These are phyloP conservation scores for Saccharomycopsis sp. DNA, from an alignment of 805 yeast species.

Conservation along the genomic window DNA sequence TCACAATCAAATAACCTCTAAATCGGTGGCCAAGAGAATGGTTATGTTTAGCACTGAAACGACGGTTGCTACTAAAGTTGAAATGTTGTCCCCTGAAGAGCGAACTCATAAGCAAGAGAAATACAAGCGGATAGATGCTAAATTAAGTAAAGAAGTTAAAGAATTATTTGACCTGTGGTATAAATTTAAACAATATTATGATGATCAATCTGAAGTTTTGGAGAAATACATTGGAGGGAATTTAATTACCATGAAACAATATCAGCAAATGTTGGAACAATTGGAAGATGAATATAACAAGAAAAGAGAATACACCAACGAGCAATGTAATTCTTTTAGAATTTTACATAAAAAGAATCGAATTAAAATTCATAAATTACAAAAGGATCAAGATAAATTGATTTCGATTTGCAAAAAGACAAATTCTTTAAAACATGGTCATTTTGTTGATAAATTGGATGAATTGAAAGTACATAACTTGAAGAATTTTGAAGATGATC, in stretches of 20 bases:
- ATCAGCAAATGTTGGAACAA: neutral
- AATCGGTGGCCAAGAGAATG: neutral
- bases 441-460: slow-evolving; percentile 15
- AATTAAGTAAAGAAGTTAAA: neutral
- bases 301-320: slow-evolving; percentile 1
- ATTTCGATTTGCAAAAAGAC: neutral
- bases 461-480: slow-evolving; percentile 1
- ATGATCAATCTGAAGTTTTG: neutral
- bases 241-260: neutral
- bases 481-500: neutral
- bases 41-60: slow-evolving; percentile 12
- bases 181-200: slow-evolving; percentile 1
- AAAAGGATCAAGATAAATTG: neutral
- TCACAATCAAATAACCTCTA: neutral
- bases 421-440: slow-evolving; percentile 12
- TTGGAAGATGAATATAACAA: neutral
- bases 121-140: neutral
- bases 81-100: slow-evolving; percentile 1
- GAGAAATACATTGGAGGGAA: slow-evolving; percentile 5
- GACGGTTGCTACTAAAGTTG: slow-evolving; percentile 2
- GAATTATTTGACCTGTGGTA: neutral
- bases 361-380: neutral
- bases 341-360: neutral
- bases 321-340: slow-evolving; percentile 1
- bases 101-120: neutral